phyloP scores from a whole-genome alignment of 208 protist species.

The Acanthamoeba lugdunensis region DNA sequence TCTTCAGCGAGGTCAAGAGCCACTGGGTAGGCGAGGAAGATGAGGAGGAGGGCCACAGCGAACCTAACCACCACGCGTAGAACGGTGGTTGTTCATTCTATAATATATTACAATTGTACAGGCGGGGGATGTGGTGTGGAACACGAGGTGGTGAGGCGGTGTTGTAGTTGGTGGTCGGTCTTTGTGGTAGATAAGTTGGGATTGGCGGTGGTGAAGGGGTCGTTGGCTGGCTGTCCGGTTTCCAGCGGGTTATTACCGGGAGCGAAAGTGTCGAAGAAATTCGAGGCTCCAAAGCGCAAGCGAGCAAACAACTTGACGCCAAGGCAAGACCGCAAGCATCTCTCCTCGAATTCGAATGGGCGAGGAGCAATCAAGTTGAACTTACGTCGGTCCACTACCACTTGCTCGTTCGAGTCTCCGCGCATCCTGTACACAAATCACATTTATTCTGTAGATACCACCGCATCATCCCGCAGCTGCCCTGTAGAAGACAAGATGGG shows the following conservation, averaged over 20 bases:
- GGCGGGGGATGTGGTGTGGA: no score
- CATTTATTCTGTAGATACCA: no score
- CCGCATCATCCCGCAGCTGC: not conserved
- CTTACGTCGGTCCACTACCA: not conserved
- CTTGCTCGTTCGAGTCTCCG: not conserved
- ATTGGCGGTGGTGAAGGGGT: no score
- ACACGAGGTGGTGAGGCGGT: no score
- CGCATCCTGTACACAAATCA: no score
- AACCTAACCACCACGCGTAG: no score
- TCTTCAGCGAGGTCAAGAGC: not conserved
- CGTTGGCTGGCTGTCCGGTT: not conserved
- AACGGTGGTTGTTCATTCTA: no score
- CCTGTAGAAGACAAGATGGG: not conserved
- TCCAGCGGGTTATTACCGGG: not conserved
- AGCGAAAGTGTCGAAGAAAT: conserved; percentile 4
- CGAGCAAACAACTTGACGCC: no score
- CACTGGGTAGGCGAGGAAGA: not conserved
- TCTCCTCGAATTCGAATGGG: not conserved
- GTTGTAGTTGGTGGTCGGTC: no score
- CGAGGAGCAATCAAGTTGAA: not conserved
- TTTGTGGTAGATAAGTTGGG: no score
- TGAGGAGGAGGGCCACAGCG: no score
- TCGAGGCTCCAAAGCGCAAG: not conserved
- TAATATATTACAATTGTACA: no score
- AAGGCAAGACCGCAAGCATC: not conserved